phyloP scores from a whole-genome alignment of 177 flowering plant species.

The Vitis hybrid region DNA sequence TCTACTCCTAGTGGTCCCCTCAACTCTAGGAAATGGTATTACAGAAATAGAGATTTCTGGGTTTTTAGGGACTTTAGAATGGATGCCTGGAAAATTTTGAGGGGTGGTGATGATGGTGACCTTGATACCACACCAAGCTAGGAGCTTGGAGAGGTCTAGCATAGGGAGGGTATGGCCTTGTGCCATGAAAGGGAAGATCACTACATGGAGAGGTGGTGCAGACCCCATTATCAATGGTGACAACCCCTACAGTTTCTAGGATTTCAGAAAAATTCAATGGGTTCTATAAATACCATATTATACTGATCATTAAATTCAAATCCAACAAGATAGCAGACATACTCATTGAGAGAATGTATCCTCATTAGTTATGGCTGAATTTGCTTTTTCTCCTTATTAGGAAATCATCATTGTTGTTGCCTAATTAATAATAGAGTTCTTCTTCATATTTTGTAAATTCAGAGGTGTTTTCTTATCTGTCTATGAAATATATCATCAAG shows the following conservation, averaged over 20 bases:
- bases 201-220: conserved; percentile 12
- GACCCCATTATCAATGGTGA: background rate
- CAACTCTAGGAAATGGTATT: conserved; percentile 11
- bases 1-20: conserved; percentile 13
- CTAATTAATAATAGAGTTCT: too few species aligned
- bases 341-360: too few species aligned
- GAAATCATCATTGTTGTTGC: too few species aligned
- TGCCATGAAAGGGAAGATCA: conserved; percentile 42
- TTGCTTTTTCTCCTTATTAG: too few species aligned
- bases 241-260: background rate
- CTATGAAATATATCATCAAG: too few species aligned
- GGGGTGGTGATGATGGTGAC: conserved; percentile 36
- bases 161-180: conserved; percentile 36
- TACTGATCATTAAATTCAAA: too few species aligned
- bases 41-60: conserved; percentile 3
- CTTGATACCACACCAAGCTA: conserved; percentile 17
- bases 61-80: background rate
- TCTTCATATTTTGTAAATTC: too few species aligned
- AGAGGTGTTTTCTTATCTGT: too few species aligned
- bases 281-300: too few species aligned
- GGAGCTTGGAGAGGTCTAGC: conserved; percentile 23
- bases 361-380: too few species aligned
- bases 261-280: background rate
- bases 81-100: conserved; percentile 11
- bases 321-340: too few species aligned